Percentiles rank a stretch among this genome's conserved stretches.
Evolutionary conservation across 108 stramenopile species (phyloP).

Genomic region (Aureococcus anophagefferens): DNA sequence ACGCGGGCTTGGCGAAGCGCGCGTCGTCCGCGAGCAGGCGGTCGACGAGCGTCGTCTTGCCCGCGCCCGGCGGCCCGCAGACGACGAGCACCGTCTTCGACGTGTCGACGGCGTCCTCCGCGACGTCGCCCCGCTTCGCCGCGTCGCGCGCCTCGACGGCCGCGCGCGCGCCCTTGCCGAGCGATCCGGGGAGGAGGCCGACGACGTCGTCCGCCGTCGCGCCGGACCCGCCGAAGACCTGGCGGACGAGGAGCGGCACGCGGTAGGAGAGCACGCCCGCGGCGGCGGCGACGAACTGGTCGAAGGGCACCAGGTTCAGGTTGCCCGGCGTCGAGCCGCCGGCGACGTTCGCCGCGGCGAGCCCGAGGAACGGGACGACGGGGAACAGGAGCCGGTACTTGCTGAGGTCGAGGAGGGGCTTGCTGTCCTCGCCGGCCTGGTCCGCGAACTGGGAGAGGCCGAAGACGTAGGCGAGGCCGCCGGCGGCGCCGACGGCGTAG

Average conservation of each 20-base stretch:
- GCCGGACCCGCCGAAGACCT: conserved; percentile 29
- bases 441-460: neutral
- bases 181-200: conserved; percentile 40
- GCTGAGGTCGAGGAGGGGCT: neutral
- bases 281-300: conserved; percentile 65
- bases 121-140: too few species aligned
- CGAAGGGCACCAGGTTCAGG: conserved; percentile 44
- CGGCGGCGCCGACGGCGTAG: neutral
- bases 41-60: conserved; percentile 58
- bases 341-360: neutral
- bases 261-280: conserved; percentile 74
- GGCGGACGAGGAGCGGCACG: conserved; percentile 57
- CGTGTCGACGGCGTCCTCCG: neutral
- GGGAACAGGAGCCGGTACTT: neutral
- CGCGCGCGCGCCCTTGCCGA: conserved; percentile 29
- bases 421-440: neutral
- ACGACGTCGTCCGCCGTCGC: neutral
- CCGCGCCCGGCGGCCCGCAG: conserved; percentile 63
- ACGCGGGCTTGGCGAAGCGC: neutral
- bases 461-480: neutral
- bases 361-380: neutral
- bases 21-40: neutral
- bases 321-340: neutral
- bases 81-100: conserved; percentile 54
- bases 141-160: too few species aligned